Evolutionary conservation across 768 basidiomycete species (phyloP), one percentile per base, ranked within the genome.

Genomic region (Pilatotrama ljubarskyi): DNA sequence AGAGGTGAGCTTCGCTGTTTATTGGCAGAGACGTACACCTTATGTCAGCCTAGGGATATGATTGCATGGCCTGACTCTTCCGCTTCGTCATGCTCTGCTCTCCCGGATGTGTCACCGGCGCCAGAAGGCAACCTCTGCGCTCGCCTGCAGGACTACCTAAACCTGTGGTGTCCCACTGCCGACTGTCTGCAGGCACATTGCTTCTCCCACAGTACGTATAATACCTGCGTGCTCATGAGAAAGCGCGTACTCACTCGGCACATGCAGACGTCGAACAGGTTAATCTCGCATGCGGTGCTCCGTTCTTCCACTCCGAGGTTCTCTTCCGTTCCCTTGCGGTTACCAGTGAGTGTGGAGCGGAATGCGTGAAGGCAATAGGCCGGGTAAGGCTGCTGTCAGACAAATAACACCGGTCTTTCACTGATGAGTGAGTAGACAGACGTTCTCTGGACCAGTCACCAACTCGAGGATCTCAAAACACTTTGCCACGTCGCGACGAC

Each of bases 401-500:
- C n/a, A n/a, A n/a, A n/a, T n/a, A n/a, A n/a, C n/a, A n/a, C n/a
- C n/a, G n/a, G n/a, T n/a, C n/a, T 32, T 4, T 5, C 10, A 10
- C 10, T 37, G 17, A 58, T 6, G 7, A 0, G 4, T 13, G 10
- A 13, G 55, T 41, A 62, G 69, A 54, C 42, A 3, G 59, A 41
- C 0, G 41, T 58, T 7, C 15, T 22, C 0, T 44, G 57, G 61
- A 58, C 38, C 2, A 32, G 3, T 14, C 25, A 46, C 26, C 82
- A 84, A 6, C 54, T 75, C 3, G 75, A 80, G 36, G 62, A 72
- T 0, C 66, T 88, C 2, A 68, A 63, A 20, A 70, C 69, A 2
- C 66, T 83, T 5, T 70, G 83, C 10, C 71, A 77, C 15, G 68
- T 81, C 22, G 72, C 75, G 0, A 80, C 81, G 7, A 78, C 84